These are phyloP conservation scores for Sicyos baderoa DNA, from an alignment of 306 rosid genomes.

Conservation along the genomic window DNA sequence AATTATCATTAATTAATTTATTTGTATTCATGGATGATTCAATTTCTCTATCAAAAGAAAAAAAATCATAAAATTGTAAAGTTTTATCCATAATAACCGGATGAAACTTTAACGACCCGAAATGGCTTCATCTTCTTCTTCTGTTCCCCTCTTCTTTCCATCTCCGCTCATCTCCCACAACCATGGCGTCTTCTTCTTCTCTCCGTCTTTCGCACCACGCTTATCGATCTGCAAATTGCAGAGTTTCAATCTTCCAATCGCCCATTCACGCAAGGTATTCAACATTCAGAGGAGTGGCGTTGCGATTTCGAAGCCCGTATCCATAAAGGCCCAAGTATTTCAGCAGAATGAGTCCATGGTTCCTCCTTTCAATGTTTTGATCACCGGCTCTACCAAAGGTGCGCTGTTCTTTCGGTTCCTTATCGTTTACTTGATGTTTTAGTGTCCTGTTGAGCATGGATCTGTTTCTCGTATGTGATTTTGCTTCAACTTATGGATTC, in stretches of 20 bases:
- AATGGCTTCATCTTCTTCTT: slow-evolving; percentile 23
- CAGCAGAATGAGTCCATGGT: slow-evolving; percentile 36
- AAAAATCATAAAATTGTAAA: neutral
- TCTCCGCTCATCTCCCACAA: slow-evolving; percentile 11
- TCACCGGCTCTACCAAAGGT: slow-evolving; percentile 92
- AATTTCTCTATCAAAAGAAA: too few relatives aligned
- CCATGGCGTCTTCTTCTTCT: slow-evolving; percentile 13
- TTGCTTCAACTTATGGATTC: neutral
- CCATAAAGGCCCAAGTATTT: slow-evolving; percentile 24
- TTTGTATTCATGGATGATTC: too few relatives aligned
- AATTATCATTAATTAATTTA: too few relatives aligned
- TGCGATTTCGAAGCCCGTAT: slow-evolving; percentile 15
- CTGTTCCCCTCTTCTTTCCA: slow-evolving; percentile 5
- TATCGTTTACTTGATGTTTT: neutral
- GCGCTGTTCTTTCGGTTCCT: neutral
- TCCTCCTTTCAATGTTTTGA: slow-evolving; percentile 80
- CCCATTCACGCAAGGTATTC: slow-evolving; percentile 27
- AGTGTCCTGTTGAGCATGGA: neutral
- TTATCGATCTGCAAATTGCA: neutral
- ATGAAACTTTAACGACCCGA: neutral
- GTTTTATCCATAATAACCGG: slow-evolving; percentile 1
- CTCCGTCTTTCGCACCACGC: slow-evolving; percentile 11
- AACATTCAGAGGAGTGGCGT: neutral
- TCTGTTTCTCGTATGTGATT: neutral
- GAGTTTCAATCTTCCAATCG: slow-evolving; percentile 19